phyloP scores from a whole-genome alignment of 306 rosid species.

The Cicer yamashitae region DNA sequence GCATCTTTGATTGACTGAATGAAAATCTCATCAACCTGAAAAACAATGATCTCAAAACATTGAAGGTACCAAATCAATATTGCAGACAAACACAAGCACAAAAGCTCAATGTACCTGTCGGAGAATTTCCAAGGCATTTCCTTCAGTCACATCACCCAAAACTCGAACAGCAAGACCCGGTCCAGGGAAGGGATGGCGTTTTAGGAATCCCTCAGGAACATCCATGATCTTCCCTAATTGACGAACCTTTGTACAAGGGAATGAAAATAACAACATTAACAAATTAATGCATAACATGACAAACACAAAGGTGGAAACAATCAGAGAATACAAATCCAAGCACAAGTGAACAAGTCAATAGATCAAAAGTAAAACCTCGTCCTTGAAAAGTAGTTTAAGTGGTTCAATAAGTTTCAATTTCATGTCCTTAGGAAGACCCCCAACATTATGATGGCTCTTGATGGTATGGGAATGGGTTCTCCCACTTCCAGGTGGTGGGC shows the following conservation, averaged over 20 bases:
- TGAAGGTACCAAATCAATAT: constrained; percentile 25
- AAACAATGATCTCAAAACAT: not conserved
- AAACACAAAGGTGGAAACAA: not conserved
- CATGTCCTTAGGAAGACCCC: constrained; percentile 99
- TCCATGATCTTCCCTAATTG: constrained; percentile 77
- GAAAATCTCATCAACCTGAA: constrained; percentile 94
- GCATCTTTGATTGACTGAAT: constrained; percentile 90
- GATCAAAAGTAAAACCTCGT: constrained; percentile 70
- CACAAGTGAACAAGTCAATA: constrained; percentile 24
- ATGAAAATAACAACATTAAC: not conserved
- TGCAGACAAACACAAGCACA: not conserved
- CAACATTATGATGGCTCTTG: constrained; percentile 98
- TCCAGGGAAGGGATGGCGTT: constrained; percentile 97
- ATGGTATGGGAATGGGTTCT: constrained; percentile 93
- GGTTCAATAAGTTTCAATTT: constrained; percentile 94
- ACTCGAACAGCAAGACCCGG: constrained; percentile 98
- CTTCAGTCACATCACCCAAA: constrained; percentile 86
- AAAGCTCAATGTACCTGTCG: constrained; percentile 64
- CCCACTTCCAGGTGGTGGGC: constrained; percentile 97
- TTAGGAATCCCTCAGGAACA: constrained; percentile 81
- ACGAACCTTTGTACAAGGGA: constrained; percentile 65
- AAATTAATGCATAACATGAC: constrained; percentile 7
- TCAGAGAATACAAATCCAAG: constrained; percentile 20
- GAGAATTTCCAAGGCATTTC: constrained; percentile 80
- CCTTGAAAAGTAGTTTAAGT: constrained; percentile 89